Evolutionary conservation across 257 asterid genomes (phyloP).

Genomic region (Hygrophila difformis): DNA sequence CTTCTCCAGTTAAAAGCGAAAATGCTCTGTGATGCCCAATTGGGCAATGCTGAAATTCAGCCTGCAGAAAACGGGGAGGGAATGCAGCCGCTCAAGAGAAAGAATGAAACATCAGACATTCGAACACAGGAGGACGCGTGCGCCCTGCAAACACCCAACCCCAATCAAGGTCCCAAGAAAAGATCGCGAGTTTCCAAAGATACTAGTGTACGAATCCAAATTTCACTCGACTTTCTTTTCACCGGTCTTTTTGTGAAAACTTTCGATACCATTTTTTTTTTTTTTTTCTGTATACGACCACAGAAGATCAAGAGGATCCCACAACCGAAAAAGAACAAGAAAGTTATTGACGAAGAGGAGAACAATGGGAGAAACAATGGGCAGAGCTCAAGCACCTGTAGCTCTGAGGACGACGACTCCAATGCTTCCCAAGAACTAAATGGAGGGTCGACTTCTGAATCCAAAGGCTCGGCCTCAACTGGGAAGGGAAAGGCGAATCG

Average conservation of each 20-base stretch:
- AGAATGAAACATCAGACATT: conserved; percentile 5
- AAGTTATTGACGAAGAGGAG: conserved; percentile 28
- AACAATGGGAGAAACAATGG: conserved; percentile 19
- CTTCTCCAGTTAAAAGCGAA: conserved; percentile 24
- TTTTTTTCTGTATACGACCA: too few species aligned
- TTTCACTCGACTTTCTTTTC: neutral
- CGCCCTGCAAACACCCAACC: neutral
- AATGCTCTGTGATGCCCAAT: conserved; percentile 12
- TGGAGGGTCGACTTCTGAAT: conserved; percentile 27
- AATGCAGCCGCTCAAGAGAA: conserved; percentile 40
- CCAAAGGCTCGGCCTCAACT: conserved; percentile 22
- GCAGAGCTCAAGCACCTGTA: conserved; percentile 35
- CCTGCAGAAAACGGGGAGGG: conserved; percentile 7
- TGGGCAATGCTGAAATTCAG: conserved; percentile 14
- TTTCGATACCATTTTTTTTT: too few species aligned
- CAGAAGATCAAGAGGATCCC: conserved; percentile 25
- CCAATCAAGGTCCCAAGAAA: conserved; percentile 33
- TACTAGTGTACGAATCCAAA: neutral
- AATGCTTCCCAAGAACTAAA: conserved; percentile 23
- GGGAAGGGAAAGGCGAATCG: conserved; percentile 33
- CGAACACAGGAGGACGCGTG: neutral
- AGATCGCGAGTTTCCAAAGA: conserved; percentile 34
- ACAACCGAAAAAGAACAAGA: conserved; percentile 39
- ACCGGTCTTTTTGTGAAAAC: neutral
- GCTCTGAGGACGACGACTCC: conserved; percentile 42